Evolutionary conservation across 768 basidiomycete genomes (phyloP).

Genomic region (Russula olivacea): DNA sequence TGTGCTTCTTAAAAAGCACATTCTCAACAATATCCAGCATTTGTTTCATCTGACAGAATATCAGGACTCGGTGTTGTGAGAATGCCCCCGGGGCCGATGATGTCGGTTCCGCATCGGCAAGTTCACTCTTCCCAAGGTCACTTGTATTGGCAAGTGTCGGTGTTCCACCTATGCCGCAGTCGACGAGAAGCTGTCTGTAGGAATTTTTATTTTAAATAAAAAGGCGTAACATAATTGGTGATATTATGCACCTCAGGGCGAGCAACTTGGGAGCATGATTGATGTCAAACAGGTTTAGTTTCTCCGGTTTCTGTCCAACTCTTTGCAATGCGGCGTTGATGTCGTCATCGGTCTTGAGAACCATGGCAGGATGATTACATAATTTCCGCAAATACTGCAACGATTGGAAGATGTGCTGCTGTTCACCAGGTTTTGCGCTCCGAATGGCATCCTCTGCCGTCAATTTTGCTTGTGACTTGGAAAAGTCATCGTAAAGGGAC

Average conservation of each 20-base stretch:
- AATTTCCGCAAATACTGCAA: constrained; percentile 95
- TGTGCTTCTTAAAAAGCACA: constrained; percentile 82
- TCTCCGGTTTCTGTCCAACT: constrained; percentile 40
- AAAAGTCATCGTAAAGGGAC: constrained; percentile 89
- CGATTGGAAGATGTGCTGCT: constrained; percentile 94
- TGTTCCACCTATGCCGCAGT: constrained; percentile 81
- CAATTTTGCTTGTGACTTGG: constrained; percentile 63
- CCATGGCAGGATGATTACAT: constrained; percentile 94
- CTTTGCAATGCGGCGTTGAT: constrained; percentile 53
- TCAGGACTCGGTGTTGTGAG: constrained; percentile 96
- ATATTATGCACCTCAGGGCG: constrained; percentile 67
- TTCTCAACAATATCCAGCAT: constrained; percentile 98
- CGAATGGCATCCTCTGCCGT: constrained; percentile 61
- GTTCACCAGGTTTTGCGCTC: constrained; percentile 40
- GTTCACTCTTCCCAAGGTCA: constrained; percentile 63
- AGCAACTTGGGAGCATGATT: constrained; percentile 91
- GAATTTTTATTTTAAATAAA: not conserved
- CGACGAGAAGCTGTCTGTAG: constrained; percentile 80
- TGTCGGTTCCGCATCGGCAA: constrained; percentile 52
- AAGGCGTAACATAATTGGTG: constrained; percentile 12
- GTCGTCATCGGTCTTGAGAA: constrained; percentile 66
- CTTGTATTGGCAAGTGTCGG: constrained; percentile 35
- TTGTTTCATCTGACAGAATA: constrained; percentile 99
- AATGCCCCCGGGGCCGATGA: constrained; percentile 45
- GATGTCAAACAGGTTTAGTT: constrained; percentile 61